Evolutionary conservation across 2,329 filamentous ascomycete species (phyloP).

Genomic region (Aspergillus terreus): DNA sequence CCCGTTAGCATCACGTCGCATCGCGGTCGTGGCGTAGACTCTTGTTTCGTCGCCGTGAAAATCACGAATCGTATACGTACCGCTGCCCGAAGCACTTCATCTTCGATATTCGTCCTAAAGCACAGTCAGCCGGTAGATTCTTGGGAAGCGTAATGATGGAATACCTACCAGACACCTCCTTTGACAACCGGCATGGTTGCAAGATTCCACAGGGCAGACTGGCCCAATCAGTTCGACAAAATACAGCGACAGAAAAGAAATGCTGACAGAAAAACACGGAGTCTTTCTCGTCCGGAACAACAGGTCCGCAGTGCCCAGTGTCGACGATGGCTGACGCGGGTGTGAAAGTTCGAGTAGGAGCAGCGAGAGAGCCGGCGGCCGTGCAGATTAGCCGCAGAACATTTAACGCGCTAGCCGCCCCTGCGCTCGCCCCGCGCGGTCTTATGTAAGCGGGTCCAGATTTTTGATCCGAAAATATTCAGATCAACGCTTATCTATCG

Average conservation of each 20-base stretch:
- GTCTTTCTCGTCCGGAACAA: background rate
- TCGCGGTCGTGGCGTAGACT: background rate
- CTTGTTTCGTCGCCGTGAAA: background rate
- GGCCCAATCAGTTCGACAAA: background rate
- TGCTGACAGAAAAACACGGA: background rate
- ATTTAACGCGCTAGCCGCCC: constrained; percentile 24
- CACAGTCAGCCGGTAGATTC: constrained; percentile 16
- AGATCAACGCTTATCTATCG: constrained; percentile 12
- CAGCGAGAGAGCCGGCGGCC: background rate
- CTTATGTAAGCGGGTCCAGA: constrained; percentile 31
- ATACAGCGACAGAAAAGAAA: background rate
- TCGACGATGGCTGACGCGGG: constrained; percentile 15
- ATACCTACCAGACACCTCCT: constrained; percentile 57
- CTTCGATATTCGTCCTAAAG: constrained; percentile 64
- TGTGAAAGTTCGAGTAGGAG: constrained; percentile 7
- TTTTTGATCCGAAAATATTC: constrained; percentile 24
- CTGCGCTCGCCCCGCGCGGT: constrained; percentile 21
- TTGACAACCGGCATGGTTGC: constrained; percentile 61
- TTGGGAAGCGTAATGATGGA: background rate
- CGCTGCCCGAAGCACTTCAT: constrained; percentile 95
- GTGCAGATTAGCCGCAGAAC: constrained; percentile 15
- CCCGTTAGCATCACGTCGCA: constrained; percentile 12
- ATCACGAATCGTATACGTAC: constrained; percentile 33
- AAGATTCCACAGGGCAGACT: constrained; percentile 9
- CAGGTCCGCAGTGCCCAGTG: background rate